phyloP scores from a whole-genome alignment of 305 asterid genomes.

The Fraxinus albicans region DNA sequence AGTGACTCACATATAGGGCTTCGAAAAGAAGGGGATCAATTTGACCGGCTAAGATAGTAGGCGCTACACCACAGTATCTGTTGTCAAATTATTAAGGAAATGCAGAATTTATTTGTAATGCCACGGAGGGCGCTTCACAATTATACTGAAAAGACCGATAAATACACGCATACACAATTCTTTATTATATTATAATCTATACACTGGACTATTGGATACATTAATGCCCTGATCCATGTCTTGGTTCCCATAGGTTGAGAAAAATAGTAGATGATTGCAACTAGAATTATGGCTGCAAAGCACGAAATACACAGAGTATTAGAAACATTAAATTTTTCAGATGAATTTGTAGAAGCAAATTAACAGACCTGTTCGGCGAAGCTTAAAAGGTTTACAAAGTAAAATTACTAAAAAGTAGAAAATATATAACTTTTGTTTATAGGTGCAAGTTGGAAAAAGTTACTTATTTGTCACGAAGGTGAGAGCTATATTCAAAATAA shows the following conservation, averaged over 20 bases:
- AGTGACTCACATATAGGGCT: constrained; percentile 76
- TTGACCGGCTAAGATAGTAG: constrained; percentile 75
- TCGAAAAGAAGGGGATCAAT: constrained; percentile 85
- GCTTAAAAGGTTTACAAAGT: background rate
- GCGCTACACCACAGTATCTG: constrained; percentile 81
- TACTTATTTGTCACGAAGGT: background rate
- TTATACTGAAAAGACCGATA: background rate
- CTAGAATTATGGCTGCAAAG: constrained; percentile 77
- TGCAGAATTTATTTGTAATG: constrained; percentile 9
- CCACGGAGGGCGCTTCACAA: background rate
- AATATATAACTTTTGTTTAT: background rate
- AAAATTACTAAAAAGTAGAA: background rate
- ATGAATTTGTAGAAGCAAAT: background rate
- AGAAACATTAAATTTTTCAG: background rate
- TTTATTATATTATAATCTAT: background rate
- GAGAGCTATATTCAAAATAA: background rate
- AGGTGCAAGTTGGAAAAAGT: background rate
- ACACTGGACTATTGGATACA: constrained; percentile 61
- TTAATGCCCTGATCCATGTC: constrained; percentile 71
- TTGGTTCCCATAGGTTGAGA: constrained; percentile 78
- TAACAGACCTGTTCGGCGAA: background rate
- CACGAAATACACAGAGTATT: constrained; percentile 3
- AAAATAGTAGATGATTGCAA: constrained; percentile 77
- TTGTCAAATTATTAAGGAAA: constrained; percentile 39
- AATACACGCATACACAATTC: background rate